Evolutionary conservation across 192 early-diverging fungal genomes (phyloP).

Genomic region (Anaeromyces robustus): DNA sequence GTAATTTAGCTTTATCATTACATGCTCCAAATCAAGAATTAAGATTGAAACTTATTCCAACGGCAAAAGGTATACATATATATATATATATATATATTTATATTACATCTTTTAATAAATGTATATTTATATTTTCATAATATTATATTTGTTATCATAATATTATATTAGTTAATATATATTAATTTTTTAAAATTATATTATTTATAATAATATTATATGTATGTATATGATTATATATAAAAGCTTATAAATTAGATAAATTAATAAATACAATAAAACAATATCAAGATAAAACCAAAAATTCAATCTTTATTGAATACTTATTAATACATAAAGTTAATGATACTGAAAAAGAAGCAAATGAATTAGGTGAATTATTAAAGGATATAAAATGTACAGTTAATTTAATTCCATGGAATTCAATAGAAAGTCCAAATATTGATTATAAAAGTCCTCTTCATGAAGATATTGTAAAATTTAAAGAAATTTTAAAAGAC

Average conservation of each 20-base stretch:
- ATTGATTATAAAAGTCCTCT: constrained; percentile 29
- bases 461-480: constrained; percentile 13
- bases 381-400: constrained; percentile 9
- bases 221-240: too few species aligned
- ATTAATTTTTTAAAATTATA: too few species aligned
- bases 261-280: constrained; percentile 19
- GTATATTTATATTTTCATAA: too few species aligned
- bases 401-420: constrained; percentile 41
- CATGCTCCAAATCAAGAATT: constrained; percentile 68
- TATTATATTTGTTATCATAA: constrained; percentile 22
- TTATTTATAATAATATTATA: constrained; percentile 12
- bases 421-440: constrained; percentile 16
- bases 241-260: constrained; percentile 24
- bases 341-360: constrained; percentile 22
- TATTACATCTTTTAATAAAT: too few species aligned
- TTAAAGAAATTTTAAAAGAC: constrained; percentile 7
- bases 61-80: constrained; percentile 16
- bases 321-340: constrained; percentile 31
- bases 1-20: constrained; percentile 62
- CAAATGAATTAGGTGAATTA: constrained; percentile 25
- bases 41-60: constrained; percentile 63
- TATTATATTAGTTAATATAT: too few species aligned
- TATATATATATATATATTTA: too few species aligned
- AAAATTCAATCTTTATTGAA: constrained; percentile 20
- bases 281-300: not conserved